Evolutionary conservation across 2,329 filamentous ascomycete genomes (phyloP), one percentile per base, ranked within the genome.

Genomic region (Fragosphaeria purpurea): DNA sequence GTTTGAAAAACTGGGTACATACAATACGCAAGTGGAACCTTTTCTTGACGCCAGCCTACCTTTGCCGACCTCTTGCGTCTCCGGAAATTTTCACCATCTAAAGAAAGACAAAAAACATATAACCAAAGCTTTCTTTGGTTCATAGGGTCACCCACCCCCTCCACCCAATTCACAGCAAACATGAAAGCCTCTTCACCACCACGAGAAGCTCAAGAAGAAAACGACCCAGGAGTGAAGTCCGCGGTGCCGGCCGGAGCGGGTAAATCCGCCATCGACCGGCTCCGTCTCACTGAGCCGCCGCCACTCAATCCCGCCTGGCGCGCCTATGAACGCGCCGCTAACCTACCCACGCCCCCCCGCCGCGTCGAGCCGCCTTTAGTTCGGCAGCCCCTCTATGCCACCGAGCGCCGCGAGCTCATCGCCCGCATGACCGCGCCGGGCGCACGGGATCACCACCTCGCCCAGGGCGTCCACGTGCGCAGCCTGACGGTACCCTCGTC

Each of bases 241-340:
- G n/a, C 7, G 5, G 31, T 7, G 12, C 5, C 44, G 9, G 38
- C 37, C 11, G 11, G 37, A 13, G 5, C 12, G 5, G 42, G n/a
- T 10, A 35, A 34, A 12, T 31, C 46, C 4, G 43, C 31, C 40
- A 53, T 58, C 35, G 57, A 60, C 6, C 31, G 46, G 12, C 61
- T 65, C 44, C 55, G 61, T 43, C 60, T 70, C 37, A 37, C 56
- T 10, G 55, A 53, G 6, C 64, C 67, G 6, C 71, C 71, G 7
- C 63, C 64, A 4, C 56, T 72, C 7, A 61, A 72, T 54, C 62
- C 64, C 13, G 64, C 59, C 42, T 75, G 71, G 70, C 51, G 70
- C 7, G 59, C 60, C 31, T 63, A 67, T 55, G 69, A 73, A 55
- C 52, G 63, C 33, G 56, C 62, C 10, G 53, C 57, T 11, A 59